These are phyloP conservation scores for Vitis vinifera DNA, from an alignment of 164 flowering plant genomes.

Conservation along the genomic window ASM3070453v1 NC_081805.1:24652501-24653000, in stretches of 20 bases:
- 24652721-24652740: conserved; percentile 8
- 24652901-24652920: background rate
- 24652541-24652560: no score
- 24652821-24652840: conserved; percentile 4
- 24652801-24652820: conserved; percentile 15
- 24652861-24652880: conserved; percentile 5
- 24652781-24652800: background rate
- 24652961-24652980: conserved; percentile 2
- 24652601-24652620: conserved; percentile 18
- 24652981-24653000: background rate
- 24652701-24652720: conserved; percentile 9
- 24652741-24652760: conserved; percentile 3
- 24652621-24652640: conserved; percentile 16
- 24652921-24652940: conserved; percentile 13
- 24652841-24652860: background rate
- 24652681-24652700: conserved; percentile 14
- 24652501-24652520: no score
- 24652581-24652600: conserved; percentile 9
- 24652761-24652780: conserved; percentile 8
- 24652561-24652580: no score
- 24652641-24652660: conserved; percentile 12
- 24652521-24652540: no score
- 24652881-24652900: conserved; percentile 1
- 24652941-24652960: conserved; percentile 7
- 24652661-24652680: conserved; percentile 12